Base-by-base conservation (phyloP, 176 grass and related monocot species). In the Leersia perrieri region DNA sequence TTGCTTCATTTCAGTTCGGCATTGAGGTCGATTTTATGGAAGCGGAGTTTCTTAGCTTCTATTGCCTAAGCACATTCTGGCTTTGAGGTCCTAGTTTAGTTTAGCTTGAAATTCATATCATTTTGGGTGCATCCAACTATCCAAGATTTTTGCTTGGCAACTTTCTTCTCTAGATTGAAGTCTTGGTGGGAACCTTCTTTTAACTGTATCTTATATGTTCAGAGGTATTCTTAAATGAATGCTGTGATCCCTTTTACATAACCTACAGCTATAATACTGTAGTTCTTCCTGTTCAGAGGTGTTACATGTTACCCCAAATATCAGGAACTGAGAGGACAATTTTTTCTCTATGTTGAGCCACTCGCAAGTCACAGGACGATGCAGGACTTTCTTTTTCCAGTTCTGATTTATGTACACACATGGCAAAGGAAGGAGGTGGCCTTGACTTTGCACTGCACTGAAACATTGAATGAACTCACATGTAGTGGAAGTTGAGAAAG, bases 401-500 rank as follows among this genome's bases (percentile, higher is more conserved):
- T 58, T 3, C 40, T 39, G 28, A 64, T 53, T 39, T 3, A 36
- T 49, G 9, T 12, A 23, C 51, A n/a, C 7, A 13, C 11, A 57
- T 2, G 23, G 83, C 38, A 40, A 57, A 45, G 34, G 82, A 41
- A 72, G 57, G 18, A 72, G 31, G 7, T 58, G 26, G 78, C 72
- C 70, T 81, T 82, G 78, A 82, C 72, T 55, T 89, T 77, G 77
- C 62, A 70, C 26, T 77, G 77, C 62, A 70, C 22, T 72, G 72
- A 66, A 35, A 63, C 36, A 81, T 65, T 65, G 76, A 72, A 61
- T 86, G 83, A 72, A 60, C 9, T 89, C 88, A 89, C 88, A 22
- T 73, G 88, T 25, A 72, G 65, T 42, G 87, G 77, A 29, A 60
- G 87, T 71, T 89, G 82, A 58, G 31, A 86, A 88, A 86, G 78